Percentiles rank a stretch among this genome's conserved stretches.
Evolutionary conservation across 163 green algal species (phyloP).

Genomic region (Dunaliella salina): DNA sequence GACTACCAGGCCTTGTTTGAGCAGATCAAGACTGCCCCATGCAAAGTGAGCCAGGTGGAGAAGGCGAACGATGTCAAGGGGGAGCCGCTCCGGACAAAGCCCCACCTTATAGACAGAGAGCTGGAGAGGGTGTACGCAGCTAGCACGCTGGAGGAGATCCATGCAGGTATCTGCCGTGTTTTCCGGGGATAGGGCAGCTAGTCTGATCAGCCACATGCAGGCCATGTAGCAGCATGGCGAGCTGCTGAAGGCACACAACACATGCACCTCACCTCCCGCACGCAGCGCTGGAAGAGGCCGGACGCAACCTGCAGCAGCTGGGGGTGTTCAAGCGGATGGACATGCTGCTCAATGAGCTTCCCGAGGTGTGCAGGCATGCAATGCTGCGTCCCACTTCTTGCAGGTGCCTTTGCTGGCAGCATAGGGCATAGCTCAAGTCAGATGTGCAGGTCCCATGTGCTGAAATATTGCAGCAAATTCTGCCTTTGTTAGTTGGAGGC

Average conservation of each 20-base stretch:
- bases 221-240: too few species aligned
- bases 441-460: too few species aligned
- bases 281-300: slow-evolving; percentile 41
- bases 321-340: slow-evolving; percentile 58
- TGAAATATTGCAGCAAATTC: too few species aligned
- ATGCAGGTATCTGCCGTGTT: slow-evolving; percentile 15
- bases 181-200: too few species aligned
- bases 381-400: too few species aligned
- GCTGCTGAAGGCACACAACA: too few species aligned
- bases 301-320: slow-evolving; percentile 50
- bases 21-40: slow-evolving; percentile 41
- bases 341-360: slow-evolving; percentile 46
- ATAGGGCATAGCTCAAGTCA: too few species aligned
- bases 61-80: slow-evolving; percentile 26
- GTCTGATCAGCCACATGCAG: too few species aligned
- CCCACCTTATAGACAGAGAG: slow-evolving; percentile 51
- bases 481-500: too few species aligned
- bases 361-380: slow-evolving; percentile 18
- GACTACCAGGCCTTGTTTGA: slow-evolving; percentile 51
- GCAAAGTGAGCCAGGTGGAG: slow-evolving; percentile 39
- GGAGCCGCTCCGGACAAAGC: slow-evolving; percentile 46
- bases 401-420: too few species aligned
- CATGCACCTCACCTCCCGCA: too few species aligned
- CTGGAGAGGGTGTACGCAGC: slow-evolving; percentile 40
- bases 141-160: slow-evolving; percentile 61